Conservation (phyloP, 306 rosid genomes). For the Delonix regia region DNA sequence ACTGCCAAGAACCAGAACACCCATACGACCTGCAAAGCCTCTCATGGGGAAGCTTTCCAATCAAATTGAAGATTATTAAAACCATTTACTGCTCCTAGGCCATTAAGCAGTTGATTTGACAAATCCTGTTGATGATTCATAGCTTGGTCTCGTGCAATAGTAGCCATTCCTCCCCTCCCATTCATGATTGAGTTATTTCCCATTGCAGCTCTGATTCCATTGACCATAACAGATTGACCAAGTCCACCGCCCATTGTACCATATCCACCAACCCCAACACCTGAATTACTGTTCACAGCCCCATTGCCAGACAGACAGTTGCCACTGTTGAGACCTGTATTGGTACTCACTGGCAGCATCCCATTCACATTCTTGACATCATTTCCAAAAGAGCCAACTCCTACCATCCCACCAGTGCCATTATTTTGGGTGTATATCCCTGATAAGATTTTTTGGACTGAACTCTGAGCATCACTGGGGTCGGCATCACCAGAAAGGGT, state of each 20-base stretch:
- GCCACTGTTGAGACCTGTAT: constrained; percentile 58
- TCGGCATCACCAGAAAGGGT: constrained; percentile 78
- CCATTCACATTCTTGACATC: constrained; percentile 79
- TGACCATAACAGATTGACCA: constrained; percentile 74
- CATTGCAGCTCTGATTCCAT: constrained; percentile 78
- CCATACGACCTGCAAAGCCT: constrained; percentile 39
- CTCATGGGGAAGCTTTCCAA: constrained; percentile 86
- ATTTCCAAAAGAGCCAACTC: constrained; percentile 71
- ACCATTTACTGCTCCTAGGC: constrained; percentile 84
- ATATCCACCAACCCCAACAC: constrained; percentile 62
- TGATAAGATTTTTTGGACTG: constrained; percentile 83
- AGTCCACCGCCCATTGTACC: constrained; percentile 60
- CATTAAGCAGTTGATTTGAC: constrained; percentile 86
- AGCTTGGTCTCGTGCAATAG: constrained; percentile 79
- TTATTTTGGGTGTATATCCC: constrained; percentile 73
- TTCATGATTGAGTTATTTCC: constrained; percentile 81
- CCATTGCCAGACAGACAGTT: constrained; percentile 69
- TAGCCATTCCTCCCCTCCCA: constrained; percentile 83
- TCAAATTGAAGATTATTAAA: constrained; percentile 85
- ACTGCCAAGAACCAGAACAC: constrained; percentile 43
- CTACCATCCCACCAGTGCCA: constrained; percentile 60
- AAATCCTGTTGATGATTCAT: constrained; percentile 84
- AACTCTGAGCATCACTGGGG: constrained; percentile 77
- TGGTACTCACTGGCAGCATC: constrained; percentile 54
- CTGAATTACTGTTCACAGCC: constrained; percentile 57